These are phyloP conservation scores for Hemerocallis citrina DNA, from an alignment of 106 monocot species.

Conservation along the genomic window DNA sequence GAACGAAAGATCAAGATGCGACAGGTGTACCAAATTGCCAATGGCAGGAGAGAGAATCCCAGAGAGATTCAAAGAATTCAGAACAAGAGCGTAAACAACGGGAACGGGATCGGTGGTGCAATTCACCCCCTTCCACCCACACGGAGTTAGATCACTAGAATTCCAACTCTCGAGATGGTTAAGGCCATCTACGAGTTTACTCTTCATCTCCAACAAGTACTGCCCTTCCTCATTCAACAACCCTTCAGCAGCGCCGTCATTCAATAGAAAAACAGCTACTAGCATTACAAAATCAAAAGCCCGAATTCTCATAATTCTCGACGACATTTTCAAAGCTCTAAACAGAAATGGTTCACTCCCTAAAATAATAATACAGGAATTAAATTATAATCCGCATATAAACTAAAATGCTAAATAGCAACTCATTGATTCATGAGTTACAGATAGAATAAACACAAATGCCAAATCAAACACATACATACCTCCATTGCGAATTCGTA, in stretches of 20 bases:
- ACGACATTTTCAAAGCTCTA: constrained; percentile 1
- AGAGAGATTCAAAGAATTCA: constrained; percentile 67
- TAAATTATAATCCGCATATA: neutral
- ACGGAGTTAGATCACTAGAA: constrained; percentile 48
- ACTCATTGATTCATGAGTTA: neutral
- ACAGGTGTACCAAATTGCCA: constrained; percentile 43
- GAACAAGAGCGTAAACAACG: constrained; percentile 47
- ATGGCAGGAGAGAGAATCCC: constrained; percentile 59
- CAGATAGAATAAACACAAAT: too few relatives aligned
- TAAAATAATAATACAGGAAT: neutral
- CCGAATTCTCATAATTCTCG: constrained; percentile 1
- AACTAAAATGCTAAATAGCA: neutral
- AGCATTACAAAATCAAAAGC: constrained; percentile 21
- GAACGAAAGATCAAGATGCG: constrained; percentile 63
- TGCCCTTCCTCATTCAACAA: constrained; percentile 68
- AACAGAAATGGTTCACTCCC: neutral
- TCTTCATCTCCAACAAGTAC: constrained; percentile 57
- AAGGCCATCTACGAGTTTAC: constrained; percentile 32
- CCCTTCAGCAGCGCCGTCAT: constrained; percentile 10
- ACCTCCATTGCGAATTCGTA: constrained; percentile 1
- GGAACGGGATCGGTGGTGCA: constrained; percentile 34
- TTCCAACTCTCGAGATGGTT: constrained; percentile 57
- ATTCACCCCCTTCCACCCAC: constrained; percentile 70
- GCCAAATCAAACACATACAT: too few relatives aligned
- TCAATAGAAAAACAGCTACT: constrained; percentile 20